phyloP scores from a whole-genome alignment of 306 rosid species.

The Prunus armeniaca region DNA sequence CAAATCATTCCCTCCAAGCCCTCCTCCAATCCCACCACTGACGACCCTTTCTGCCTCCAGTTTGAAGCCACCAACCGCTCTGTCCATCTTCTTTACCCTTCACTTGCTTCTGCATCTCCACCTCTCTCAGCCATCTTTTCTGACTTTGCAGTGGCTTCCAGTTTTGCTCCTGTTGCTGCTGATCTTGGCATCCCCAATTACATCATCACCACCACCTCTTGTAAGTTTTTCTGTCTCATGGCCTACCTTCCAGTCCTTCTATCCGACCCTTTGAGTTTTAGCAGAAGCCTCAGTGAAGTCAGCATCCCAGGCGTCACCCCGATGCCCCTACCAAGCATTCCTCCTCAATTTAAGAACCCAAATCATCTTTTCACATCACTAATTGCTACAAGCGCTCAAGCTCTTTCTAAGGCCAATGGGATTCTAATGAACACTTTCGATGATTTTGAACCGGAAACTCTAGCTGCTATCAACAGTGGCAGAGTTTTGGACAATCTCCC shows the following conservation, averaged over 20 bases:
- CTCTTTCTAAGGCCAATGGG: slow-evolving; percentile 6
- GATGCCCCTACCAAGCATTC: slow-evolving; percentile 9
- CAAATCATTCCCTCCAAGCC: slow-evolving; percentile 1
- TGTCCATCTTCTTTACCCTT: slow-evolving; percentile 15
- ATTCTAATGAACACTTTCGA: slow-evolving; percentile 12
- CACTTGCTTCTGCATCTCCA: slow-evolving; percentile 8
- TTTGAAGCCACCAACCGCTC: slow-evolving; percentile 22
- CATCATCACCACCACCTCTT: slow-evolving; percentile 13
- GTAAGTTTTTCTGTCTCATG: slow-evolving; percentile 7
- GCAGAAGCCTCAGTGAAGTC: neutral
- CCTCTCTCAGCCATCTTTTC: slow-evolving; percentile 20
- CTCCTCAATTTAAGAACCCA: slow-evolving; percentile 18
- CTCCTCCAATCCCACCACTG: neutral
- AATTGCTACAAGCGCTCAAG: neutral
- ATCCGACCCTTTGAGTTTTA: neutral
- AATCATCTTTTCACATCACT: slow-evolving; percentile 19
- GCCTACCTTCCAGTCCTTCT: slow-evolving; percentile 21
- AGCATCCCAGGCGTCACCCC: slow-evolving; percentile 13
- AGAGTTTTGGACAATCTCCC: slow-evolving; percentile 17
- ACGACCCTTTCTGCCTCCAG: slow-evolving; percentile 30
- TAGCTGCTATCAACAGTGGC: slow-evolving; percentile 1
- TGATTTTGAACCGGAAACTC: slow-evolving; percentile 16
- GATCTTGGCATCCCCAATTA: slow-evolving; percentile 22
- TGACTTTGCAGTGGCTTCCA: neutral
- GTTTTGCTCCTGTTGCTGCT: neutral